phyloP scores from a whole-genome alignment of 352 stramenopile species.

The Phytopythium oedochilum region DNA sequence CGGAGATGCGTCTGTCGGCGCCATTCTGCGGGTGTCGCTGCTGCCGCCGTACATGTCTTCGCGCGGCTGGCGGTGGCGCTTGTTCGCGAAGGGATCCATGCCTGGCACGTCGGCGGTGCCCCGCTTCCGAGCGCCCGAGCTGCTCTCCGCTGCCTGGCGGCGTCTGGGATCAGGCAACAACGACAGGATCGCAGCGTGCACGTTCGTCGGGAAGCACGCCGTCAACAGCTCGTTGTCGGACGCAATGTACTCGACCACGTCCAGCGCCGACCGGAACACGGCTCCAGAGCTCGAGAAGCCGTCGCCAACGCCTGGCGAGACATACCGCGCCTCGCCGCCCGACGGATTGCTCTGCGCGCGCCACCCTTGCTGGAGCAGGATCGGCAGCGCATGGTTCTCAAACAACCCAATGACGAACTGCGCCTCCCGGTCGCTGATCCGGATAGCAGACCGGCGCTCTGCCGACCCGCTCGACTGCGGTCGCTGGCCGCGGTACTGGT shows the following conservation, averaged over 20 bases:
- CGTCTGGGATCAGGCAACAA: slow-evolving; percentile 36
- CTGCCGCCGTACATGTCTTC: slow-evolving; percentile 12
- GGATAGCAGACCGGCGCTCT: slow-evolving; percentile 16
- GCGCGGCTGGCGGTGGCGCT: slow-evolving; percentile 19
- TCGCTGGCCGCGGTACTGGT: neutral
- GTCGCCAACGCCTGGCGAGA: slow-evolving; percentile 16
- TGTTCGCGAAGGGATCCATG: slow-evolving; percentile 15
- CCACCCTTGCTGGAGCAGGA: slow-evolving; percentile 64
- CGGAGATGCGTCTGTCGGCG: neutral
- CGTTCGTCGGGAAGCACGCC: slow-evolving; percentile 65
- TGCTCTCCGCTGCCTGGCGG: neutral
- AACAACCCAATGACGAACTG: slow-evolving; percentile 77
- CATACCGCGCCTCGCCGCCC: slow-evolving; percentile 18
- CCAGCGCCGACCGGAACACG: slow-evolving; percentile 53
- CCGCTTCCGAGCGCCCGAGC: slow-evolving; percentile 12
- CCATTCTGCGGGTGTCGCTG: neutral
- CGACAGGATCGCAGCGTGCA: slow-evolving; percentile 68
- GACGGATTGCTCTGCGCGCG: slow-evolving; percentile 34
- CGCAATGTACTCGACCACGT: slow-evolving; percentile 75
- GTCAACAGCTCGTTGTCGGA: slow-evolving; percentile 53
- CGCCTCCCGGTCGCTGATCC: slow-evolving; percentile 69
- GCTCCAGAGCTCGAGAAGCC: slow-evolving; percentile 31
- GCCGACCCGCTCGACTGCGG: slow-evolving; percentile 1
- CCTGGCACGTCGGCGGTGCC: slow-evolving; percentile 18
- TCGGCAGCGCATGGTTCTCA: slow-evolving; percentile 71